Evolutionary conservation across 345 rosid genomes (phyloP), one percentile per base, ranked within the genome.

Genomic region (Sonneratia caseolaris): DNA sequence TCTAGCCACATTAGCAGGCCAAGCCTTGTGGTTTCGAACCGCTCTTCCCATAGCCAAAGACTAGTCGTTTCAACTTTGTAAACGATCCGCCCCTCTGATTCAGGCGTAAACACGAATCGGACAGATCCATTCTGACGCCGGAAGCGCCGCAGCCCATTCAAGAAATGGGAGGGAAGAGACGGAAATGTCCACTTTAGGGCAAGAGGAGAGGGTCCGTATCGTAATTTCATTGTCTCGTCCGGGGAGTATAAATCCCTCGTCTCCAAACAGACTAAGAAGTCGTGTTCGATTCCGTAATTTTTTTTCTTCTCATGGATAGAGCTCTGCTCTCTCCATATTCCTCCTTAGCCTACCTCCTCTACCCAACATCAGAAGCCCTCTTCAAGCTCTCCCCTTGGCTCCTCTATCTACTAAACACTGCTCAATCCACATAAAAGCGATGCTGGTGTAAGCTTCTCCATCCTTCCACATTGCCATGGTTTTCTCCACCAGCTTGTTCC

Each of bases 401-500:
- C 32, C 3, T 15, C 27, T 7, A 4, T 27, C 9, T 18, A 1
- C 2, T 35, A 11, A 59, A 35, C 18, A 27, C 66, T 11, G 66
- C 13, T 32, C 18, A 32, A 24, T 62, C 37, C 15, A 47, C 65
- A 11, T 5, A 61, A 10, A 27, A 35, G 66, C 7, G 45, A 42
- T 42, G 45, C 45, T 27, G 66, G 37, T 10, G 38, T 62, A 16
- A 62, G 38, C 37, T 62, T 62, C 66, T 24, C 66, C 13, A 18
- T 35, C 66, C 4, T 35, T 62, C 66, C 70, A 42, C 70, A 68
- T 67, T 67, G 48, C 69, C 18, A 32, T 67, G 27, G 5, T 67
- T 47, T 21, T 67, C 69, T 19, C 35, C 70, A 68, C 70, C 70
- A 68, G 70, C 70, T 68, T 68, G 36, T 68, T 68, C 70, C 70